Percentiles rank a stretch among this genome's conserved stretches.
These are phyloP conservation scores for Sporothrix curviconia DNA, from an alignment of 2,329 filamentous ascomycete species.

Conservation along the genomic window DNA sequence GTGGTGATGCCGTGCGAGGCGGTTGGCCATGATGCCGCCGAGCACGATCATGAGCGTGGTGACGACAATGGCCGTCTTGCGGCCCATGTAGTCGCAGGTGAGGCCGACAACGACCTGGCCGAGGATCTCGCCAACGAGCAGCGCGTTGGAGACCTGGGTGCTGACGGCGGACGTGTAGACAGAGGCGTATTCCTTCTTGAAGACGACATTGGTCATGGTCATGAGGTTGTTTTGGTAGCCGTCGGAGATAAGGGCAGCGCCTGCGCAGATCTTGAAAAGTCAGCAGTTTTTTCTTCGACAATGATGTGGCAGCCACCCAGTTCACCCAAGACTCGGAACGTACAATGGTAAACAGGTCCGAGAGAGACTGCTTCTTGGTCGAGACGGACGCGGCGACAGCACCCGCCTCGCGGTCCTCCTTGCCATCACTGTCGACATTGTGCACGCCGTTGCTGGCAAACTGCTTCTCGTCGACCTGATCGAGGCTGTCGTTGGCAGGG, in stretches of 20 bases:
- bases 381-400: background rate
- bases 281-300: background rate
- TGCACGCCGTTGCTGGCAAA: background rate
- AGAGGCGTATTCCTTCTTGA: constrained; percentile 25
- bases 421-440: background rate
- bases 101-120: constrained; percentile 50
- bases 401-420: background rate
- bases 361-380: constrained; percentile 11
- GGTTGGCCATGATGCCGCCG: constrained; percentile 40
- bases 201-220: constrained; percentile 29
- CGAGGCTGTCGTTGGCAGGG: background rate
- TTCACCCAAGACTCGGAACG: too few relatives aligned
- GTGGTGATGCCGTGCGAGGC: constrained; percentile 35
- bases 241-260: constrained; percentile 25
- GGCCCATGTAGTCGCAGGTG: constrained; percentile 43
- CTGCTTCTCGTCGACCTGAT: constrained; percentile 6
- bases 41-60: constrained; percentile 39
- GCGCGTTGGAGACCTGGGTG: constrained; percentile 44
- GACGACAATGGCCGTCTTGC: constrained; percentile 40
- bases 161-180: constrained; percentile 30
- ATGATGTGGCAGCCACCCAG: too few relatives aligned
- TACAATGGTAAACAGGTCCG: constrained; percentile 15
- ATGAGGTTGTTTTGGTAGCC: constrained; percentile 32
- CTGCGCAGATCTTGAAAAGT: constrained; percentile 18
- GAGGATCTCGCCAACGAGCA: constrained; percentile 48